Evolutionary conservation across 495 filamentous ascomycete genomes (phyloP), one percentile per base, ranked within the genome.

Genomic region (Aspergillus leporis): DNA sequence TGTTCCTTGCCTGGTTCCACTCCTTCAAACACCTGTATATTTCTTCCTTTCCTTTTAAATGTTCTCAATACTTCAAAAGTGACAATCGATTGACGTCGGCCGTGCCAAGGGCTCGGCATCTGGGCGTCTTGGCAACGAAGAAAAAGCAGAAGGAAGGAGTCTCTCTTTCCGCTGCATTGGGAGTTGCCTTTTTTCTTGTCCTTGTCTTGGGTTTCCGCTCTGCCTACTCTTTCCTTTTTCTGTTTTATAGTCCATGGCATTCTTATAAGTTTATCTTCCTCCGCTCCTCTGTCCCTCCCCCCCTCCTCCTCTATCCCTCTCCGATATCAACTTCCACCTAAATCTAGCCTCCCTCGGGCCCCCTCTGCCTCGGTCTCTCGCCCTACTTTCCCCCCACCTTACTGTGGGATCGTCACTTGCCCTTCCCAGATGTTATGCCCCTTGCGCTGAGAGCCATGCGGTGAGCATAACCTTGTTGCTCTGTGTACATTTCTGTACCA

Each of bases 91-190:
- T 51, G 53, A 56, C 56, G 46, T 63, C 55, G 53, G 40, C 46
- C 51, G 70, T 71, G 72, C 75, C 73, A 75, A 78, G 75, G 66
- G 64, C 73, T 76, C 72, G 73, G 75, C 73, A 71, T 65, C 74
- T 75, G 69, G 73, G 74, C 75, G 66, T 58, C 75, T 78, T 78
- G 75, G 75, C 75, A 67, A 65, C 66, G 23, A 61, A 54, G 19
- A 47, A 60, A 67, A 71, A 68, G 61, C 59, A 63, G 63, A 49
- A 65, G 62, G 58, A 59, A 61, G 32, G 57, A 47, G 53, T 61
- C 59, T 28, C 25, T 28, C 66, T 63, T 65, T 69, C 69, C 65
- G 68, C 71, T 68, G 63, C 53, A 51, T 22, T 47, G 12, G 19
- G 21, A 19, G 52, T 55, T 40, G 55, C 40, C 59, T 61, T 56